Evolutionary conservation across 1,284 basidiomycete genomes (phyloP), one percentile per base, ranked within the genome.

Genomic region (Porodaedalea pini): DNA sequence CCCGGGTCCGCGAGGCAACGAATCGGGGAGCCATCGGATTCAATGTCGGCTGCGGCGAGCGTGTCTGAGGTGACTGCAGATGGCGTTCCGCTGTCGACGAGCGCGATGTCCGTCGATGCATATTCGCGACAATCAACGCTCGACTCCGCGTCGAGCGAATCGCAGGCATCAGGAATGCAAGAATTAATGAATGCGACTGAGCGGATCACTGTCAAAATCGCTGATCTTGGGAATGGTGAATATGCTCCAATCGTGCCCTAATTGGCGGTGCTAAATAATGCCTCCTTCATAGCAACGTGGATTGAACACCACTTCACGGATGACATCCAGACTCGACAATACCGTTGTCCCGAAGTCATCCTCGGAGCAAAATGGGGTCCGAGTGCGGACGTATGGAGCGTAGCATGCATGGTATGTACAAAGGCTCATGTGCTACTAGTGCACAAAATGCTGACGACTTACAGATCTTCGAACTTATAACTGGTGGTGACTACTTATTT

Each of bases 161-260:
- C 68, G 7, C 29, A 36, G 17, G 39, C 40, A 29, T 48, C 55
- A 10, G 67, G 66, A 17, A n/a, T 62, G 11, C 55, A 67, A 6
- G 72, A 74, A 51, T 63, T 67, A n/a, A 54, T 61, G 47, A 51
- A 56, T 32, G 27, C 37, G 21, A 51, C 56, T 1, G 94, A 98
- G 71, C 85, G 88, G 68, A 97, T 99, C 63, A 98, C 95, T 2
- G 97, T 99, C 62, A 98, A 99, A 80, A 98, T 99, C 69, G 96
- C 96, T 32, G 97, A 99, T 78, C 74, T 99, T 55, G 96, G 94
- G 19, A 97, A 98, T 70, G 91, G 87, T 88, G 61, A 40, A 82
- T 69, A 40, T 41, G 50, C 50, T 58, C 47, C 45, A 29, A 58
- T 62, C 45, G 55, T 57, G 58, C 41, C 34, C 23, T 17, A 21